These are phyloP conservation scores for Zychaea mexicana DNA, from an alignment of 371 early-diverging fungal species.

Conservation along the genomic window DNA sequence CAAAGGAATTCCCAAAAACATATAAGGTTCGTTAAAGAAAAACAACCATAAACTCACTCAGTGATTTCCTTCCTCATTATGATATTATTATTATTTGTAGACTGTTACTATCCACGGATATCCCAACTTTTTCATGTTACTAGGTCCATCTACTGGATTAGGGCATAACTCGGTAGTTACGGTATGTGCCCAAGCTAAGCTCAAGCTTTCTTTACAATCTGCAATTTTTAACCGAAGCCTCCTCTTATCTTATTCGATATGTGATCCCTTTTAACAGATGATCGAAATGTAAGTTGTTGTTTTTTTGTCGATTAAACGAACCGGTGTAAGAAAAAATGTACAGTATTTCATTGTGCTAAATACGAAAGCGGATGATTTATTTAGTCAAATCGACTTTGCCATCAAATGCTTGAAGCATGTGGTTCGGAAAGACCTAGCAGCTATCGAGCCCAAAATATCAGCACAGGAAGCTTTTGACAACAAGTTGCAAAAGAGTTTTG, in stretches of 20 bases:
- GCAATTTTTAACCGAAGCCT: not conserved
- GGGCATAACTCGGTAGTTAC: conserved; percentile 33
- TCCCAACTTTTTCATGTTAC: conserved; percentile 45
- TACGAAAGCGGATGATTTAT: not conserved
- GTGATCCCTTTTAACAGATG: conserved; percentile 21
- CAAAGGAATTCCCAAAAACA: conserved; percentile 19
- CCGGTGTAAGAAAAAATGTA: too few species aligned
- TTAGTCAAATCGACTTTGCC: conserved; percentile 29
- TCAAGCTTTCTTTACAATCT: not conserved
- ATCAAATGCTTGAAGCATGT: conserved; percentile 21
- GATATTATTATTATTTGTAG: conserved; percentile 1
- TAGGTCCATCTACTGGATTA: conserved; percentile 47
- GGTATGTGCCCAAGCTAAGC: not conserved
- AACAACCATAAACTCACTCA: too few species aligned
- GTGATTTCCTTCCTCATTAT: too few species aligned
- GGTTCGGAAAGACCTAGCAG: conserved; percentile 8
- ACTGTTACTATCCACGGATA: conserved; percentile 30
- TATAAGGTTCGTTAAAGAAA: conserved; percentile 19
- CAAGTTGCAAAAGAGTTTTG: conserved; percentile 18
- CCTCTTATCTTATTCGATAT: too few species aligned
- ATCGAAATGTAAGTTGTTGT: conserved; percentile 28
- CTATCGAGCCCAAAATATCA: conserved; percentile 22
- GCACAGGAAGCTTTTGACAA: conserved; percentile 21
- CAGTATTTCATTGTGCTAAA: not conserved
- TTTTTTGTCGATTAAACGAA: too few species aligned